Evolutionary conservation across 1,284 basidiomycete genomes (phyloP), one percentile per base, ranked within the genome.

Genomic region (Trichosporon faecale): DNA sequence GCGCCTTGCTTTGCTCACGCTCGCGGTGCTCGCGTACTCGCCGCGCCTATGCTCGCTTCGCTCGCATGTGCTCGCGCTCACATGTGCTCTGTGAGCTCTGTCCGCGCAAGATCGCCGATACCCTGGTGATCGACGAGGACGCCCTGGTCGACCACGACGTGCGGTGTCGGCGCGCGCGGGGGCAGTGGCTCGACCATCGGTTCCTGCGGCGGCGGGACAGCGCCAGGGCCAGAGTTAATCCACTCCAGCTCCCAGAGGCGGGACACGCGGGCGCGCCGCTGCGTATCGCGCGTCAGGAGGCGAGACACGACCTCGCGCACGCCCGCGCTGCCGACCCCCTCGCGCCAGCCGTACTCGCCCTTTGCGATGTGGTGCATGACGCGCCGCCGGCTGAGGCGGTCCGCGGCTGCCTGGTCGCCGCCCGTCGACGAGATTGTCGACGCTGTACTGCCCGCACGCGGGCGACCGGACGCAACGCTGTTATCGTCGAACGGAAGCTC

Each of bases 331-430:
- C 76, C 78, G 5, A 75, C 70, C 27, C 73, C 72, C 11, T 66
- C 61, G 18, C 77, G 91, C 91, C 91, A 94, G 55, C 84, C 79
- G 80, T 89, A 94, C 76, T 91, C 89, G 61, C 89, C 91, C 76
- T 89, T 88, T 4, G 91, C 92, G 76, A 95, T 93, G 68, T 88
- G 86, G 85, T 92, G 88, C 75, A 94, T 83, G 11, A 66, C 66
- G 16, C 72, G 66, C 0, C 72, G 68, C 6, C 70, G 66, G 14
- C 35, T 21, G 3, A 71, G 68, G 16, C 72, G 72, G 2, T 31
- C 66, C 27, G n/a, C 35, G 21, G 57, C 29, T 2, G 57, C 57
- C 29, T 16, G 57, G 25, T 69, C 68, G 18, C 37, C 64, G n/a
- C 64, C 68, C 3, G 46, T 52, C 2, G 49, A 46, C 5, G 65